Base-by-base conservation (phyloP, 768 basidiomycete species). In the Leccinum rimulosum region DNA sequence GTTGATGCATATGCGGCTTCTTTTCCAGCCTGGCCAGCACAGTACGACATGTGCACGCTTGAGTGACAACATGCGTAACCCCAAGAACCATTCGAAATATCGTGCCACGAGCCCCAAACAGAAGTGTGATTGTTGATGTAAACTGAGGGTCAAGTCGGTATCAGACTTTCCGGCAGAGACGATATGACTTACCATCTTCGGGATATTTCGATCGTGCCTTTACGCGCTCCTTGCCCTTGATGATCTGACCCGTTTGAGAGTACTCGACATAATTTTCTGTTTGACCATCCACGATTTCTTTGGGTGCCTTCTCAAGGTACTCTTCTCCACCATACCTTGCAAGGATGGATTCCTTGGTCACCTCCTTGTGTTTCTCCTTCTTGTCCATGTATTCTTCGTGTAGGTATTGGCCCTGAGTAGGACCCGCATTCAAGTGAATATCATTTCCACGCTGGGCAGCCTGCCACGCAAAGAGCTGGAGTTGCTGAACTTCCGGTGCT, bases 81-180 rank as follows among this genome's bases (percentile, higher is more conserved):
- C 97, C 97, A 99, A 59, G 78, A 69, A 14, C 87, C 84, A 3
- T 82, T 80, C 12, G 83, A 76, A 15, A 77, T 61, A 64, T 91
- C 86, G 71, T 91, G 98, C 86, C 87, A 98, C 48, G 97, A 99
- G 49, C 97, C 97, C 97, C 97, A 99, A n/a, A 98, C 87, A 5
- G 85, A 79, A 1, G 89, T 94, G 68, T 99, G 97, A 69, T 99
- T 99, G 74, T 95, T 95, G 68, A 90, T 77, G 65, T 83, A 88
- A 7, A 95, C 95, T 98, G 62, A 2, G 63, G 22, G 45, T 12
- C 43, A 30, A 5, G 43, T 68, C 25, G 15, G 19, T 15, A 47
- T 53, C 52, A 17, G n/a, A n/a, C 25, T 43, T 15, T 31, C 35
- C 30, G 2, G 19, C 17, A 15, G 17, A 45, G 52, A 55, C 22